Base-by-base conservation (phyloP, 768 basidiomycete genomes). In the Sarcodon aspratus region DNA sequence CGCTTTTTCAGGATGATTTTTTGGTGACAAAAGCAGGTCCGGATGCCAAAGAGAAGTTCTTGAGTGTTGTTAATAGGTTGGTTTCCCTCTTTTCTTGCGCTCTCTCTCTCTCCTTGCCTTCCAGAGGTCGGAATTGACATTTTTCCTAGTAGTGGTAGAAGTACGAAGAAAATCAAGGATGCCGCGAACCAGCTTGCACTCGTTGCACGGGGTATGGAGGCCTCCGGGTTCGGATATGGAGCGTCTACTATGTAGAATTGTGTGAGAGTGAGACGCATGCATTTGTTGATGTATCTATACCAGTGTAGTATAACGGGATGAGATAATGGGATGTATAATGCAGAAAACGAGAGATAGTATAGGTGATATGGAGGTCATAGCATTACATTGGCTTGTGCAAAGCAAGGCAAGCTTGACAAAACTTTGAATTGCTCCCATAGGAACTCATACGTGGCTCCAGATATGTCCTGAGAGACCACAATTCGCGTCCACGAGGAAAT, bases 171-270 rank as follows among this genome's bases (percentile, higher is more conserved):
- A 54, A 89, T 82, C 34, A 70, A 85, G 53, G 90, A 92, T 36
- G 90, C 91, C 0, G 81, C 89, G 9, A 81, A 91, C 54, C 87
- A 94, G 53, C 93, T 95, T 62, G 83, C 84, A 1, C 71, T 95
- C 0, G 75, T 95, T 15, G 84, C 89, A 9, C 67, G 91, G 58
- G 91, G 91, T 2, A 63, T 93, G 49, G 88, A 89, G 55, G 87
- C 85, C 7, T 84, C 89, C 8, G 82, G 78, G 52, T 94, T 93
- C 63, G 91, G 91, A 7, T 90, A 85, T 62, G 79, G 88, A 2
- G 79, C 61, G 3, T 53, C 54, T 6, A 49, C 57, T 17, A 57
- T 62, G 58, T 62, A 50, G 51, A 56, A 5, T 27, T 27, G 21
- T 27, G 21, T 27, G 21, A 27, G 21, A 27, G 21, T 27, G 21